Base-by-base conservation (phyloP, 1,284 basidiomycete genomes). In the Papiliotrema nemorosa region DNA sequence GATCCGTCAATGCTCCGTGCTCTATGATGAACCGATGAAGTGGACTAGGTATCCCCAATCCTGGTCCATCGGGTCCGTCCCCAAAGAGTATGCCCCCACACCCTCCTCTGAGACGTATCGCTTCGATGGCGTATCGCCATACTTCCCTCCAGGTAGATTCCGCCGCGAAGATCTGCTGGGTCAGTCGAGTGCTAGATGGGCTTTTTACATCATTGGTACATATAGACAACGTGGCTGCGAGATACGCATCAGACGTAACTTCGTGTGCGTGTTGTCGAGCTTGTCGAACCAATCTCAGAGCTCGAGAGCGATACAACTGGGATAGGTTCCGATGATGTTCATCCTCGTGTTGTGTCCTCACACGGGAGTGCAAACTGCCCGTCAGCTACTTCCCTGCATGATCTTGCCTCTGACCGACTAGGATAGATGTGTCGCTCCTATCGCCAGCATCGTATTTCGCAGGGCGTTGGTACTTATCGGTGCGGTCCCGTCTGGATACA, bases 61-160 rank as follows among this genome's bases (percentile, higher is more conserved):
- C 14, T 4, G 20, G 20, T 40, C 38, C n/a, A 7, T 44, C 2
- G 43, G 47, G 7, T 50, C 44, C 49, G 45, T 48, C 12, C 58
- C 60, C 36, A 63, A 66, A 22, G 2, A 67, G 47, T 18, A 69
- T 59, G 12, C 45, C 47, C 16, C 57, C 58, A 14, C 60, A 62
- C 7, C 68, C 66, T 3, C 66, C 68, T 25, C 68, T 58, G 29
- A 53, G 52, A 1, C 55, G 54, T 12, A 70, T 57, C 0, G 63
- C 50, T 1, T 50, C 48, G 13, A 59, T 51, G 18, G 59, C 62
- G 21, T 64, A 56, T 3, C 64, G 57, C 18, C 62, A 46, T 1
- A 60, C 55, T 41, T 70, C 68, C 3, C 64, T 50, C 68, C 68
- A 70, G 7, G 58, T 54, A 4, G 58, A 46, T 18, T 53, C 55